A percentile compares a stretch with the other conserved stretches of the same genome.
Evolutionary conservation across 2,329 filamentous ascomycete genomes (phyloP).

Genomic region (Penicillium sumatraense): DNA sequence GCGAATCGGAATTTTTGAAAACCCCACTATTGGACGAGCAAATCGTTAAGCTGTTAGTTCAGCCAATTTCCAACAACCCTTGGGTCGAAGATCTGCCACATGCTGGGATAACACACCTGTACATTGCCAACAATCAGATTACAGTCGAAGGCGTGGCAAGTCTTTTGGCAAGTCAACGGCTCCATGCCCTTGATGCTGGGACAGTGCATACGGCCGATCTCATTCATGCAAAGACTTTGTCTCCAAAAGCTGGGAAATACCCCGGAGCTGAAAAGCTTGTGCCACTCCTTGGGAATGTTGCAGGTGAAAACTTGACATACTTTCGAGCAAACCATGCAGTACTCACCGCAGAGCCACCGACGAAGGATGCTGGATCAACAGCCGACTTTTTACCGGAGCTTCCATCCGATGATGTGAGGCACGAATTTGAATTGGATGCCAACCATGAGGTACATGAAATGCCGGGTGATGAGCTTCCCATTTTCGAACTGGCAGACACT

Average conservation of each 20-base stretch:
- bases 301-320: slow-evolving; percentile 56
- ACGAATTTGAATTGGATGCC: slow-evolving; percentile 35
- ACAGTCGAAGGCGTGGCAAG: slow-evolving; percentile 61
- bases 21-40: slow-evolving; percentile 50
- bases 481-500: slow-evolving; percentile 48
- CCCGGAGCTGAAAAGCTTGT: slow-evolving; percentile 61
- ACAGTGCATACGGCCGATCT: slow-evolving; percentile 46
- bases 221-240: slow-evolving; percentile 23
- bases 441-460: slow-evolving; percentile 41
- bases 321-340: slow-evolving; percentile 61
- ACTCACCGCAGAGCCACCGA: slow-evolving; percentile 52
- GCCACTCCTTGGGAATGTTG: slow-evolving; percentile 53
- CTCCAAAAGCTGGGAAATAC: slow-evolving; percentile 29
- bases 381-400: slow-evolving; percentile 39
- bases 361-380: slow-evolving; percentile 33
- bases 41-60: slow-evolving; percentile 54
- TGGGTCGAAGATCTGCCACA: slow-evolving; percentile 60
- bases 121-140: slow-evolving; percentile 60
- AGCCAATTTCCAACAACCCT: slow-evolving; percentile 56
- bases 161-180: slow-evolving; percentile 54
- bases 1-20: slow-evolving; percentile 29
- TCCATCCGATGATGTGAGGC: slow-evolving; percentile 32
- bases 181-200: slow-evolving; percentile 62
- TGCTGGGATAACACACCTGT: slow-evolving; percentile 64
- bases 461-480: slow-evolving; percentile 29